Evolutionary conservation across 306 rosid genomes (phyloP).

Genomic region (Phaseolus lunatus): DNA sequence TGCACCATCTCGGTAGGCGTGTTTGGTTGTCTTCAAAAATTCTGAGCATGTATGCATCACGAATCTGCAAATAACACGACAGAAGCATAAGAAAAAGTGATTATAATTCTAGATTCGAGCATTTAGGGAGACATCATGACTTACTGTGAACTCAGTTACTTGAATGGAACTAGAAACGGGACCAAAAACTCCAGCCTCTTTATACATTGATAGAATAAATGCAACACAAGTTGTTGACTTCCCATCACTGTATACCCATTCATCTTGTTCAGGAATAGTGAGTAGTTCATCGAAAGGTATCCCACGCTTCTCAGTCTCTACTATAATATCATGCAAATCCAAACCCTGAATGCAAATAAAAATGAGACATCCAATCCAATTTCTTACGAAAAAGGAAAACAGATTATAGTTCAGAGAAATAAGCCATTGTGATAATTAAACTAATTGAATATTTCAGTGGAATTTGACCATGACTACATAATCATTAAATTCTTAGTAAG

Average conservation of each 20-base stretch:
- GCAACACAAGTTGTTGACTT: constrained; percentile 90
- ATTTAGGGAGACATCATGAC: constrained; percentile 23
- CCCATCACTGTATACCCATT: constrained; percentile 90
- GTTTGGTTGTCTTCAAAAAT: constrained; percentile 77
- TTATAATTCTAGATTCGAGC: background rate
- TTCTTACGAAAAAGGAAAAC: background rate
- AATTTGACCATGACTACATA: background rate
- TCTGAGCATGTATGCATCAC: constrained; percentile 84
- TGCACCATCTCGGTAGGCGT: constrained; percentile 82
- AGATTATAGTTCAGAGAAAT: constrained; percentile 2
- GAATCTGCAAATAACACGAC: constrained; percentile 57
- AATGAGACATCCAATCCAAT: constrained; percentile 9
- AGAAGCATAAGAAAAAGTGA: background rate
- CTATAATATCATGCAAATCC: constrained; percentile 72
- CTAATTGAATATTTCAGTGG: background rate
- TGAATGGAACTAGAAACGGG: constrained; percentile 68
- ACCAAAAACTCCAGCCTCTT: constrained; percentile 81
- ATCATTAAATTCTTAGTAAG: background rate
- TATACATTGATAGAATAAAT: constrained; percentile 83
- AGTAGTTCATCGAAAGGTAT: constrained; percentile 74
- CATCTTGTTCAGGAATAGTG: constrained; percentile 86
- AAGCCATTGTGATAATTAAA: background rate
- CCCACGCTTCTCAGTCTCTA: constrained; percentile 77
- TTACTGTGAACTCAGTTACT: constrained; percentile 91
- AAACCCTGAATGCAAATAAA: constrained; percentile 56